Percentiles rank a stretch among this genome's conserved stretches.
phyloP scores from a whole-genome alignment of 345 rosid species.

The Aquilaria yunnanensis region DNA sequence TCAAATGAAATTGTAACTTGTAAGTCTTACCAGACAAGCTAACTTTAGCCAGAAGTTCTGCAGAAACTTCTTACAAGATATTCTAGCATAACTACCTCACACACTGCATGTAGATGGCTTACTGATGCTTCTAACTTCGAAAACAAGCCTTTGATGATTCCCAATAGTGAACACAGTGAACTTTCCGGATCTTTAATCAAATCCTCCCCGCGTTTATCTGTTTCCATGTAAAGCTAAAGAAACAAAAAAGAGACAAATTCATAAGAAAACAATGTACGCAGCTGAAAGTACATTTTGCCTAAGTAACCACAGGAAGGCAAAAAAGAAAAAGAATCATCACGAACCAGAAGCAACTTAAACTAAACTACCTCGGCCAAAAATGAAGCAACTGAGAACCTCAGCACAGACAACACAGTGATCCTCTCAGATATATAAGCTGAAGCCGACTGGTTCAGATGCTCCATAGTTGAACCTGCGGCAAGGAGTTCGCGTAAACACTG shows the following conservation, averaged over 20 bases:
- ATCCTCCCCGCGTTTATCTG: slow-evolving; percentile 65
- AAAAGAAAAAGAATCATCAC: neutral
- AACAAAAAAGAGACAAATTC: slow-evolving; percentile 8
- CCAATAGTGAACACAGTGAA: slow-evolving; percentile 45
- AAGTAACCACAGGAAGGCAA: neutral
- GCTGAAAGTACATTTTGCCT: neutral
- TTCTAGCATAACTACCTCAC: slow-evolving; percentile 36
- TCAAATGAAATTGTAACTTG: neutral
- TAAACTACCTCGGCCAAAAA: slow-evolving; percentile 77
- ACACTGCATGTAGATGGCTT: slow-evolving; percentile 50
- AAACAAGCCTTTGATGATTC: slow-evolving; percentile 44
- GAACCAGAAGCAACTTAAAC: neutral
- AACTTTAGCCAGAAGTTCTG: slow-evolving; percentile 2
- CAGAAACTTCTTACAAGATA: neutral
- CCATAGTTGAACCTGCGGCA: slow-evolving; percentile 42
- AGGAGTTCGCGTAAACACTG: slow-evolving; percentile 37
- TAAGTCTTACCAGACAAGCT: slow-evolving; percentile 1
- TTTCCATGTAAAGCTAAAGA: slow-evolving; percentile 64
- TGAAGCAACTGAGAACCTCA: slow-evolving; percentile 65
- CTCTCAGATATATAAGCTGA: slow-evolving; percentile 65
- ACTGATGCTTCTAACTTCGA: slow-evolving; percentile 62
- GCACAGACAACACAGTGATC: slow-evolving; percentile 41
- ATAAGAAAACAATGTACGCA: neutral
- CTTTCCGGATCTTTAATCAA: slow-evolving; percentile 59
- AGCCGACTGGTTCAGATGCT: slow-evolving; percentile 54